Percentiles rank a stretch among this genome's conserved stretches.
Evolutionary conservation across 2,329 filamentous ascomycete species (phyloP).

Genomic region (Neonectria sp.): DNA sequence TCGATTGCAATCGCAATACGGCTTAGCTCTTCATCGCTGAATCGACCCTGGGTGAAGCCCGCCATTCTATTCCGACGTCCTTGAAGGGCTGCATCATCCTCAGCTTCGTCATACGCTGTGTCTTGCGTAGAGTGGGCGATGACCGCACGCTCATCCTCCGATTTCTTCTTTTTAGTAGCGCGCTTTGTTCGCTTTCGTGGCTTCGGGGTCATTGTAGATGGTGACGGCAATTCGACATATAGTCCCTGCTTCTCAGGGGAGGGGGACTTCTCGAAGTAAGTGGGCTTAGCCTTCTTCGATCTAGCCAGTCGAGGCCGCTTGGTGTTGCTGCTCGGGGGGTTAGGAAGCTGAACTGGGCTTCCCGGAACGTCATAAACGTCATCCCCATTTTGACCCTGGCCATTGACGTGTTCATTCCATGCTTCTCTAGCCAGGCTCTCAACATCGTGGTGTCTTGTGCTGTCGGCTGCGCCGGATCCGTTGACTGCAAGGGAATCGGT

Average conservation of each 20-base stretch:
- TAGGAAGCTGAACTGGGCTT: conserved; percentile 39
- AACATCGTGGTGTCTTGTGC: conserved; percentile 42
- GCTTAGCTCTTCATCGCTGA: conserved; percentile 60
- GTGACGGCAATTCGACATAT: conserved; percentile 50
- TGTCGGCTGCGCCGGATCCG: conserved; percentile 18
- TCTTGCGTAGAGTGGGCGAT: conserved; percentile 42
- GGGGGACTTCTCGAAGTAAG: conserved; percentile 57
- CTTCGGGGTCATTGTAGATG: conserved; percentile 52
- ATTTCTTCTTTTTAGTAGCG: conserved; percentile 46
- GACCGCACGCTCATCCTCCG: conserved; percentile 36
- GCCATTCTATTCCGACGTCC: conserved; percentile 45
- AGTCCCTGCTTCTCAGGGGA: conserved; percentile 38
- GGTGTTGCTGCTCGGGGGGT: conserved; percentile 41
- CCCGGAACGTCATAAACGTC: conserved; percentile 47
- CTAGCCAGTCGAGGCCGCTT: conserved; percentile 54
- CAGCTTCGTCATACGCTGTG: conserved; percentile 38
- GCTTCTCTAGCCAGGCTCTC: conserved; percentile 53
- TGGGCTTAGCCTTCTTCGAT: conserved; percentile 65
- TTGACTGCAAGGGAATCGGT: conserved; percentile 27
- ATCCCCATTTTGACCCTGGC: conserved; percentile 41
- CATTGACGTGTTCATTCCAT: conserved; percentile 53
- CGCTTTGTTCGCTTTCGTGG: conserved; percentile 50
- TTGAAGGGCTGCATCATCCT: conserved; percentile 31
- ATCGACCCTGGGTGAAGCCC: conserved; percentile 57
- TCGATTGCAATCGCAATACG: conserved; percentile 60